Evolutionary conservation across 441 rosid species (phyloP), one percentile per base, ranked within the genome.

Genomic region (Gossypium gossypioides): DNA sequence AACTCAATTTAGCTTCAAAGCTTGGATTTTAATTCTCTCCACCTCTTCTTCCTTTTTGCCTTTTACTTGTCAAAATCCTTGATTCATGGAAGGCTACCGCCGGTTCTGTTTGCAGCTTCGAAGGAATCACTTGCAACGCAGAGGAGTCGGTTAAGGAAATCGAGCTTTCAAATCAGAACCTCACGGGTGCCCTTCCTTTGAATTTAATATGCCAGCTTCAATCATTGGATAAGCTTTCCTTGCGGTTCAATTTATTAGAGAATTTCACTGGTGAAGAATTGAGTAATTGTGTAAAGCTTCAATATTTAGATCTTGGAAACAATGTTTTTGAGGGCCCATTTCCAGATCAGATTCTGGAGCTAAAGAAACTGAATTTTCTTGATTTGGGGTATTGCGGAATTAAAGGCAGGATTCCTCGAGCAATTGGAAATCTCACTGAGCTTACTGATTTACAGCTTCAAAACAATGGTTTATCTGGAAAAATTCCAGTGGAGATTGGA

Each of bases 261-360:
- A 6, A 34, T 29, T 29, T 29, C 6, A 62, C 88, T 46, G 59
- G 82, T 0, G 7, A 15, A 0, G 87, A 81, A 50, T 68, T 91
- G 82, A 82, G 74, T 65, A 82, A 71, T 6, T 94, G 98, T 75
- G 78, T 78, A 22, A 86, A 73, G 16, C 73, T 94, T 25, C 84
- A 69, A 48, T 94, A 91, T 76, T 70, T 91, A 69, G 92, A 94
- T 75, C 83, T 94, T 3, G 97, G 96, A 0, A 85, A 87, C 88
- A 94, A 91, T 72, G 8, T 66, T 2, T 94, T 94, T 72, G 51
- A 79, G 0, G 95, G 97, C 25, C 9, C 75, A 15, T 81, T 91
- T 77, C 98, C 98, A 3, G 85, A 83, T 0, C 83, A 86, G 75
- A 71, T 94, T 27, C 71, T 86, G 2, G 75, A 76, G 77, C 82